These are phyloP conservation scores for Apiospora rasikravindrae DNA, from an alignment of 2,329 filamentous ascomycete species.

Conservation along the genomic window DNA sequence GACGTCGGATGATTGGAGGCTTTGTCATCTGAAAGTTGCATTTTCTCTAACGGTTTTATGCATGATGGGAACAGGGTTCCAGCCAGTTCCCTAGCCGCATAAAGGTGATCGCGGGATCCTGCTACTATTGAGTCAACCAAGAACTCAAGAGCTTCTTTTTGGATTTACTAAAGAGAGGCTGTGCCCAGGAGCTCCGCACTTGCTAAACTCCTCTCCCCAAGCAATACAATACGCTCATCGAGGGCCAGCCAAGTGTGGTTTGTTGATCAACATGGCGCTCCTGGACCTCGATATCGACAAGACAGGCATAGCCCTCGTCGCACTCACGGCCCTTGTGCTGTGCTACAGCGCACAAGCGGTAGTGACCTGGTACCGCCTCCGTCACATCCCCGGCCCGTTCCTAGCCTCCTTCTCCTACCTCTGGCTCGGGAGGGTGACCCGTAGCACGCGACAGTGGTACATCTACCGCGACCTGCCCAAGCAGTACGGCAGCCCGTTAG, in stretches of 20 bases:
- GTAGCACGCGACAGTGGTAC: slow-evolving; percentile 33
- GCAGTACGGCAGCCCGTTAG: slow-evolving; percentile 39
- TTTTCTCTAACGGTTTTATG: not conserved
- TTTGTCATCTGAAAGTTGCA: not conserved
- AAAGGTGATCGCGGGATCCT: not conserved
- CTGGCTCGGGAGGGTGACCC: slow-evolving; percentile 43
- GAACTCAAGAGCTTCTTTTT: not conserved
- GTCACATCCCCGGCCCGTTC: slow-evolving; percentile 47
- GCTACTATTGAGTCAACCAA: not conserved
- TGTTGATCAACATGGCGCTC: not conserved
- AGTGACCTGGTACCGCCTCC: slow-evolving; percentile 43
- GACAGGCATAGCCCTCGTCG: not conserved
- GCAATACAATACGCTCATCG: too few species aligned
- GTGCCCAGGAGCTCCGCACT: not conserved
- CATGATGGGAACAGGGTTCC: not conserved
- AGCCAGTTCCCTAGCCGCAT: not conserved
- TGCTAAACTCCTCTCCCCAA: not conserved
- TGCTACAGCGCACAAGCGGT: not conserved
- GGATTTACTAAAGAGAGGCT: not conserved
- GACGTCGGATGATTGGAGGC: not conserved
- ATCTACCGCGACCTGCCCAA: slow-evolving; percentile 26
- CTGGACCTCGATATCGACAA: not conserved
- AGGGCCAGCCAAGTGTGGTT: too few species aligned
- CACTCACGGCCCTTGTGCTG: not conserved
- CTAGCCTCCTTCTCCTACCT: slow-evolving; percentile 45